phyloP scores from a whole-genome alignment of 805 yeast species.

The Kuraishia piskuri region DNA sequence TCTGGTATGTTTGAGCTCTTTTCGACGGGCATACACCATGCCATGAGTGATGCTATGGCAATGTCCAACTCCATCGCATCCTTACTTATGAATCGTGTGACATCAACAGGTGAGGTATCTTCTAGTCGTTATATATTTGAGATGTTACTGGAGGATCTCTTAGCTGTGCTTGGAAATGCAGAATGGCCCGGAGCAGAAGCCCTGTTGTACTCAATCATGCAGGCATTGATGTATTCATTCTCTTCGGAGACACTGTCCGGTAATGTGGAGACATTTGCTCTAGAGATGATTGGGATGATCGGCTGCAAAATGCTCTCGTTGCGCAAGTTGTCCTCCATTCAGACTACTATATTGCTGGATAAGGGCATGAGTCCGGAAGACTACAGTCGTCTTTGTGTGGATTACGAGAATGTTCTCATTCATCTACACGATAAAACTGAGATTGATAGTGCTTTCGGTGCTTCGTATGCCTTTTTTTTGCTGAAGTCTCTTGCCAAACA shows the following conservation, averaged over 20 bases:
- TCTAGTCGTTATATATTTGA: conserved; percentile 34
- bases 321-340: conserved; percentile 11
- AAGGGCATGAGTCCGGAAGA: background rate
- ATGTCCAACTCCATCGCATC: conserved; percentile 21
- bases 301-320: conserved; percentile 41
- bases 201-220: conserved; percentile 36
- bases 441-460: background rate
- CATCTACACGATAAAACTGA: background rate
- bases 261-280: conserved; percentile 36
- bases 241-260: conserved; percentile 30
- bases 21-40: background rate
- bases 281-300: conserved; percentile 56
- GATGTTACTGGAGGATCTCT: conserved; percentile 46
- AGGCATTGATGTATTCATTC: conserved; percentile 30
- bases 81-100: conserved; percentile 19
- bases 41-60: background rate
- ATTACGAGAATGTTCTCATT: background rate
- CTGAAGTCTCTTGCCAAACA: conserved; percentile 2
- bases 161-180: conserved; percentile 39
- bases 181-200: conserved; percentile 57
- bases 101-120: conserved; percentile 21
- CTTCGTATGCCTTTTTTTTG: conserved; percentile 4
- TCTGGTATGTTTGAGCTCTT: background rate
- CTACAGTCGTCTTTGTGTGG: background rate
- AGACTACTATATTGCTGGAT: background rate